phyloP scores from a whole-genome alignment of 768 basidiomycete species.

The Lactarius indigo region DNA sequence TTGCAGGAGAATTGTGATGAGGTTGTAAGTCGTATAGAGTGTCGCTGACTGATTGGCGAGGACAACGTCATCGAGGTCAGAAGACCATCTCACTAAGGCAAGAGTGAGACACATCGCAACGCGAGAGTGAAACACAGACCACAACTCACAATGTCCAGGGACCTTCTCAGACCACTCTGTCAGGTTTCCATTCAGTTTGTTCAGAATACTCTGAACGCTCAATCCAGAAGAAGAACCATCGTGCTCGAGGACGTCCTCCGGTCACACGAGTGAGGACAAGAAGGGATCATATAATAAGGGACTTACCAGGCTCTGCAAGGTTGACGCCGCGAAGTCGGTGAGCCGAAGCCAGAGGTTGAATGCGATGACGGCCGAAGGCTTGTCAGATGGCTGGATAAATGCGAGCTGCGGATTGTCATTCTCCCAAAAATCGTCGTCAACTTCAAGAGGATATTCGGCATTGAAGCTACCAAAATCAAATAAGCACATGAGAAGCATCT shows the following conservation, averaged over 20 bases:
- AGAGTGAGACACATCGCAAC: background rate
- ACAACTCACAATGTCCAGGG: constrained; percentile 31
- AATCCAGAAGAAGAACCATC: constrained; percentile 12
- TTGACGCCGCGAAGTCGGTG: constrained; percentile 43
- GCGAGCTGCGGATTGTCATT: constrained; percentile 36
- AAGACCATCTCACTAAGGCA: constrained; percentile 40
- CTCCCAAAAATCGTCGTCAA: constrained; percentile 59
- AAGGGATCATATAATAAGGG: background rate
- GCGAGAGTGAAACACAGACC: background rate
- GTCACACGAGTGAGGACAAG: background rate
- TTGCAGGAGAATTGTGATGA: constrained; percentile 70
- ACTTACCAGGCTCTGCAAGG: constrained; percentile 44
- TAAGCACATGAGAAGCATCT: background rate
- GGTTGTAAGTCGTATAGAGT: constrained; percentile 47
- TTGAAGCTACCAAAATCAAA: constrained; percentile 38
- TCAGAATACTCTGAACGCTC: constrained; percentile 36
- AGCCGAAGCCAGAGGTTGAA: constrained; percentile 45
- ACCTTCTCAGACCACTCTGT: constrained; percentile 35
- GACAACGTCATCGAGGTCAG: constrained; percentile 36
- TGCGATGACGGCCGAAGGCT: constrained; percentile 38
- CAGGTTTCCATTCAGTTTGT: constrained; percentile 44
- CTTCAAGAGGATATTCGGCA: constrained; percentile 46
- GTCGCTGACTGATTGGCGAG: constrained; percentile 43
- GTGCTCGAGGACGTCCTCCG: constrained; percentile 12
- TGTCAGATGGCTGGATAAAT: constrained; percentile 47